Conservation (phyloP, 108 stramenopile species). For the Cyclotella choctawhatcheeana region DNA sequence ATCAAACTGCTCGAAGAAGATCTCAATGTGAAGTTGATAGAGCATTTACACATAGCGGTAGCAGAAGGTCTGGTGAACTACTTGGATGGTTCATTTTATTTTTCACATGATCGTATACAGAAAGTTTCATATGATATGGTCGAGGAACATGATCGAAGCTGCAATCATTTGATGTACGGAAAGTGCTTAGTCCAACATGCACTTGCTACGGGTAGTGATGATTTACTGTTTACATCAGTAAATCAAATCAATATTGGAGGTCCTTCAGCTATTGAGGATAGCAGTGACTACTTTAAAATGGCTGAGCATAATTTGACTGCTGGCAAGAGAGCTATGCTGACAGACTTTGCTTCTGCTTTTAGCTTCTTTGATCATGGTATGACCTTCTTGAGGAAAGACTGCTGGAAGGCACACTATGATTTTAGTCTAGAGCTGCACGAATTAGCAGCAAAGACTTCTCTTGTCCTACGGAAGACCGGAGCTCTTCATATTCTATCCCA, state of each 20-base stretch:
- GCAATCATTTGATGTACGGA: slow-evolving; percentile 12
- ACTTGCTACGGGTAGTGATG: background rate
- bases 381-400: background rate
- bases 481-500: background rate
- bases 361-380: background rate
- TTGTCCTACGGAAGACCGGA: background rate
- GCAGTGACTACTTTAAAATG: background rate
- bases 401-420: background rate
- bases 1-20: background rate
- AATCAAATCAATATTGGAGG: slow-evolving; percentile 14
- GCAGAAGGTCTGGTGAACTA: slow-evolving; percentile 13
- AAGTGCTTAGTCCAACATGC: background rate
- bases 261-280: background rate
- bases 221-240: slow-evolving; percentile 5
- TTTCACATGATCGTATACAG: slow-evolving; percentile 26
- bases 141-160: background rate
- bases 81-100: background rate
- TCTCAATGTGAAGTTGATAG: background rate
- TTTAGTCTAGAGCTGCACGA: background rate
- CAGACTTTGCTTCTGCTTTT: background rate
- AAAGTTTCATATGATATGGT: slow-evolving; percentile 33
- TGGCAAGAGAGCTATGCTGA: background rate
- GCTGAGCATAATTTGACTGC: background rate
- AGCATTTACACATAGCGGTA: slow-evolving; percentile 1
- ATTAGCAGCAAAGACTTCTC: background rate